phyloP scores from a whole-genome alignment of 306 rosid species.

The Cucumis sativus region Cucumber_9930_V3 NC_026656.2:15579001-15579500 shows the following conservation, averaged over 20 bases:
- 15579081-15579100: background rate
- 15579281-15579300: background rate
- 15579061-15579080: background rate
- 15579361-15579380: background rate
- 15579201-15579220: slow-evolving; percentile 83
- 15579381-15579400: background rate
- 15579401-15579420: background rate
- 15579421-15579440: background rate
- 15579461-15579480: slow-evolving; percentile 95
- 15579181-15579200: slow-evolving; percentile 84
- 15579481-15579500: slow-evolving; percentile 47
- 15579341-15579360: background rate
- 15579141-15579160: slow-evolving; percentile 36
- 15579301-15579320: background rate
- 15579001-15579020: background rate
- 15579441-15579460: slow-evolving; percentile 39
- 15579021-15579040: no score
- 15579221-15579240: slow-evolving; percentile 83
- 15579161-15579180: slow-evolving; percentile 79
- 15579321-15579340: background rate
- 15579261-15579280: slow-evolving; percentile 54
- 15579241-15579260: slow-evolving; percentile 86
- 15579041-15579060: no score
- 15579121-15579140: background rate
- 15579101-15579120: background rate